These are phyloP conservation scores for Lepidopterella palustris DNA, from an alignment of 495 filamentous ascomycete genomes.

Conservation along the genomic window DNA sequence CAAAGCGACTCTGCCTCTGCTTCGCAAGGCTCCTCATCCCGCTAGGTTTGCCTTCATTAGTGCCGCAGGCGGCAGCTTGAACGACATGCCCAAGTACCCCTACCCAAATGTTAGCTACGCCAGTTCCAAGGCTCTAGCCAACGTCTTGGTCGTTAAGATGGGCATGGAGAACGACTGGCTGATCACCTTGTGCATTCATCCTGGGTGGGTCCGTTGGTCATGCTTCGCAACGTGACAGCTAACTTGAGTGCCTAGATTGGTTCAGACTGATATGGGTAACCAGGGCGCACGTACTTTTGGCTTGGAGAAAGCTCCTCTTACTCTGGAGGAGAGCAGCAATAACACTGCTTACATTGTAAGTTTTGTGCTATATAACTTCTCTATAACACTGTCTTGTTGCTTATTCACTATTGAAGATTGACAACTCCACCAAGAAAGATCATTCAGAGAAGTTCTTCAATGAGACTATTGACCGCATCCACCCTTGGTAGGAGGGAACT, in stretches of 20 bases:
- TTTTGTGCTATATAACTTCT: neutral
- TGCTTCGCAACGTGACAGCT: neutral
- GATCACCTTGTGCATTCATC: conserved; percentile 13
- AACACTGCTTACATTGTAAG: conserved; percentile 17
- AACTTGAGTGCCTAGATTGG: neutral
- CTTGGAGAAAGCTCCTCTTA: conserved; percentile 9
- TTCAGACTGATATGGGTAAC: conserved; percentile 20
- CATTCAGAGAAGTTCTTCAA: conserved; percentile 12
- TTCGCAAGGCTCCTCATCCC: neutral
- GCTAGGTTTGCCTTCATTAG: conserved; percentile 8
- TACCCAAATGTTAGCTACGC: conserved; percentile 5
- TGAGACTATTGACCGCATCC: conserved; percentile 7
- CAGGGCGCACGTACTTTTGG: conserved; percentile 1
- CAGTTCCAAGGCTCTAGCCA: conserved; percentile 4
- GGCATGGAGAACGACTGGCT: conserved; percentile 16
- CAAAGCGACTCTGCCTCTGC: neutral
- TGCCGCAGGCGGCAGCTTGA: neutral
- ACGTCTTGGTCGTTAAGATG: conserved; percentile 4
- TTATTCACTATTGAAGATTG: neutral
- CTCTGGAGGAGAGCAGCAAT: conserved; percentile 3
- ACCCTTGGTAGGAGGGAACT: neutral
- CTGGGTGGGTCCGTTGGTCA: conserved; percentile 2
- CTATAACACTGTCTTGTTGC: neutral
- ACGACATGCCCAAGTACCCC: conserved; percentile 3
- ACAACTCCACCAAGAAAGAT: conserved; percentile 6